These are phyloP conservation scores for Arthrobotrys megalospora DNA, from an alignment of 2,329 filamentous ascomycete species.

Conservation along the genomic window DNA sequence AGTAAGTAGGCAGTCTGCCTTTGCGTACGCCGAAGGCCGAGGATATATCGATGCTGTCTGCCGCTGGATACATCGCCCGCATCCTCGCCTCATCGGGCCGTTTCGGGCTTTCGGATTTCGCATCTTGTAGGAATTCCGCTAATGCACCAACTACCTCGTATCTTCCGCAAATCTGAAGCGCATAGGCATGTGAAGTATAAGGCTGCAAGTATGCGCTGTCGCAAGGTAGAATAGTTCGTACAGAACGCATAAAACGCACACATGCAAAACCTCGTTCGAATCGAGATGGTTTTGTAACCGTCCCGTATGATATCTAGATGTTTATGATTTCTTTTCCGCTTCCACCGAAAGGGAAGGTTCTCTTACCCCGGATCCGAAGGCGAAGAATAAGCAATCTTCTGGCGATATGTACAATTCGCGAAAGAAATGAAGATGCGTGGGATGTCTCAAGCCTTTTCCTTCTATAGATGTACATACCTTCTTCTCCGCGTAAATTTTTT, in stretches of 20 bases:
- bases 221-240: conserved; percentile 28
- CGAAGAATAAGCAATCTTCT: conserved; percentile 51
- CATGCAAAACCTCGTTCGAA: conserved; percentile 15
- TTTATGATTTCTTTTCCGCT: conserved; percentile 22
- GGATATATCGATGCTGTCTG: conserved; percentile 13
- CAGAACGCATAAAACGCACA: conserved; percentile 12
- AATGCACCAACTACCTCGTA: background rate
- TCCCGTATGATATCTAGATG: conserved; percentile 15
- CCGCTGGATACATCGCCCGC: conserved; percentile 7
- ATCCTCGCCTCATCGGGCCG: conserved; percentile 24
- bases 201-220: conserved; percentile 47
- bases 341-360: conserved; percentile 32
- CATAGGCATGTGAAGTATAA: conserved; percentile 18
- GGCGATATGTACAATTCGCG: conserved; percentile 44
- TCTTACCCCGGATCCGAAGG: conserved; percentile 48
- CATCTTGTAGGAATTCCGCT: conserved; percentile 19
- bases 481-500: conserved; percentile 36
- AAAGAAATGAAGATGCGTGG: conserved; percentile 30
- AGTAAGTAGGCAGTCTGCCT: conserved; percentile 12
- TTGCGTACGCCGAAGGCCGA: conserved; percentile 31
- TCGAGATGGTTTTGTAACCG: conserved; percentile 15
- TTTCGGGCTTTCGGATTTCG: conserved; percentile 28
- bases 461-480: conserved; percentile 8
- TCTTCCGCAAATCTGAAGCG: conserved; percentile 25
- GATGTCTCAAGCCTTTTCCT: conserved; percentile 34